Percentiles rank a stretch among this genome's conserved stretches.
These are phyloP conservation scores for Chenopodium quinoa DNA, from an alignment of 148 eudicot species.

Conservation along the genomic window DNA sequence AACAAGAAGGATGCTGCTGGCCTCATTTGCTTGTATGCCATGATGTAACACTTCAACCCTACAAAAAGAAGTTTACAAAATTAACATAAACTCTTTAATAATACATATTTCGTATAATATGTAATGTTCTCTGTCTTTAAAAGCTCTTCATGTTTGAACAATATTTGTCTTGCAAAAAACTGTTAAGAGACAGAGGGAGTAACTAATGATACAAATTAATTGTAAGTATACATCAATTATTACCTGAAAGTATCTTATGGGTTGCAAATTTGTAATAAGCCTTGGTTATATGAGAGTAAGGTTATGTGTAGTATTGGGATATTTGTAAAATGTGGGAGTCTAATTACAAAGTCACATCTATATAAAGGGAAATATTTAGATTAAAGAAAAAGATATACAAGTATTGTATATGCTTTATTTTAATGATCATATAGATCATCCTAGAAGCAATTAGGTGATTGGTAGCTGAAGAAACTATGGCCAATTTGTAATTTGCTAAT, in stretches of 20 bases:
- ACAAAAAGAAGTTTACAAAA: background rate
- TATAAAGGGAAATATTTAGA: background rate
- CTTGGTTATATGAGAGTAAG: background rate
- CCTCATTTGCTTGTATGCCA: constrained; percentile 24
- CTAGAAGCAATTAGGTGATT: constrained; percentile 21
- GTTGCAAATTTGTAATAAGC: background rate
- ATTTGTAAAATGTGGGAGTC: background rate
- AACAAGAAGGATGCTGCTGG: constrained; percentile 38
- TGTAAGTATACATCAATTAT: background rate
- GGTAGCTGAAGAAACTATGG: background rate
- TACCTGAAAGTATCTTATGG: background rate
- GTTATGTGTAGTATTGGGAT: background rate
- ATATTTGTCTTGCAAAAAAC: too few species aligned
- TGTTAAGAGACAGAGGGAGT: too few species aligned
- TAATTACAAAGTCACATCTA: constrained; percentile 2
- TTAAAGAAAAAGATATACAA: background rate
- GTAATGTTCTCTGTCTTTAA: background rate
- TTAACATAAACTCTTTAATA: background rate
- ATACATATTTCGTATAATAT: too few species aligned
- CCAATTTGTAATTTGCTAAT: background rate
- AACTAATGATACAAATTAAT: too few species aligned
- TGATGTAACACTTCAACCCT: background rate
- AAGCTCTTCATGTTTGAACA: too few species aligned
- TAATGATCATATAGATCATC: constrained; percentile 3
- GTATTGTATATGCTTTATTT: background rate